Conservation (phyloP, 345 rosid species). For the Turnera subulata region DNA sequence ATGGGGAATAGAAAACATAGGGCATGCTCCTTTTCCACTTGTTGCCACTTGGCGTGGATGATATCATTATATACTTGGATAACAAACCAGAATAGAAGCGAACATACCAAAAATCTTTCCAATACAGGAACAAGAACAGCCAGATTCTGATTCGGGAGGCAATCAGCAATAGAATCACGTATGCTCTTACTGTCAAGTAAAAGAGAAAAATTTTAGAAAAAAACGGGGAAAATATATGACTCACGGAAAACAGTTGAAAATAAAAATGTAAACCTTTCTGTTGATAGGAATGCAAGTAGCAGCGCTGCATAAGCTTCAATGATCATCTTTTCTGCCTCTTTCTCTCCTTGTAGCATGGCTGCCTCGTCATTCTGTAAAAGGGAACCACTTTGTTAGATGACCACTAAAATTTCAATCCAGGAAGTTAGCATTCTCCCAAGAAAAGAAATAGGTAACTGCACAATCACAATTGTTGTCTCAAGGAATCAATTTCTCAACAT, state of each 20-base stretch:
- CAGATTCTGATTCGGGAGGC: slow-evolving; percentile 67
- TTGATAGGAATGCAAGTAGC: slow-evolving; percentile 94
- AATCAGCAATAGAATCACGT: slow-evolving; percentile 68
- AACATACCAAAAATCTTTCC: slow-evolving; percentile 98
- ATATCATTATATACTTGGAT: too few relatives aligned
- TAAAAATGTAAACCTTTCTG: slow-evolving; percentile 59
- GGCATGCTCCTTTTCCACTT: too few relatives aligned
- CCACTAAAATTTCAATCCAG: neutral
- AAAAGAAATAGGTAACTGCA: too few relatives aligned
- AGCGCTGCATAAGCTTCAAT: slow-evolving; percentile 95
- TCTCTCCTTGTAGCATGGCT: slow-evolving; percentile 80
- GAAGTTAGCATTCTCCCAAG: too few relatives aligned
- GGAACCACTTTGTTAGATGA: too few relatives aligned
- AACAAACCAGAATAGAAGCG: slow-evolving; percentile 11
- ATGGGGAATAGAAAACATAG: too few relatives aligned
- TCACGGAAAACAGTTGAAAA: neutral
- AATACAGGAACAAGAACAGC: slow-evolving; percentile 77
- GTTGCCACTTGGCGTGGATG: too few relatives aligned
- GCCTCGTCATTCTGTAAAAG: slow-evolving; percentile 62
- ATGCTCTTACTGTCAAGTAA: slow-evolving; percentile 54
- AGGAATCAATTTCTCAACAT: too few relatives aligned
- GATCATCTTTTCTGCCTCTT: slow-evolving; percentile 98
- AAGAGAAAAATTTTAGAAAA: slow-evolving; percentile 2
- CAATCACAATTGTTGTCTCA: too few relatives aligned
- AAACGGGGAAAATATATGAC: slow-evolving; percentile 10